A percentile compares a stretch with the other conserved stretches of the same genome.
Evolutionary conservation across 179 eudicot species (phyloP).

Genomic region (Drosera spatulata): DNA sequence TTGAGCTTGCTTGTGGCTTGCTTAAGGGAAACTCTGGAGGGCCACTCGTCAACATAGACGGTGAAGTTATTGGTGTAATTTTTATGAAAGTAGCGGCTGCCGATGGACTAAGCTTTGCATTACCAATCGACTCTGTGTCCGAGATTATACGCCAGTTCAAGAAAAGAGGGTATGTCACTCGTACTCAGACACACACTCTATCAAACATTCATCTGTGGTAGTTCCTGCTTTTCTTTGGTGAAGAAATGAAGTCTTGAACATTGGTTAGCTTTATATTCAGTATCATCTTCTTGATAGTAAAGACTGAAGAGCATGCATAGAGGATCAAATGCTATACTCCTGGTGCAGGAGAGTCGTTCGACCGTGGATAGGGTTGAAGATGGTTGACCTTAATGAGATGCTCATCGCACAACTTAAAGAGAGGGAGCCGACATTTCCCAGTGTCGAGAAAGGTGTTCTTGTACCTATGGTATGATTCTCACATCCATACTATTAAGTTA

Average conservation of each 20-base stretch:
- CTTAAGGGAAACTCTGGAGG: conserved; percentile 95
- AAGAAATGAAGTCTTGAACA: too few species aligned
- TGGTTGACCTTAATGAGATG: conserved; percentile 92
- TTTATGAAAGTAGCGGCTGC: conserved; percentile 75
- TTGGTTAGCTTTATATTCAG: neutral
- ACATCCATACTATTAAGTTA: too few species aligned
- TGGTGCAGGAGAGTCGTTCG: conserved; percentile 84
- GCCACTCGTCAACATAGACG: conserved; percentile 89
- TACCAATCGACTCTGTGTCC: conserved; percentile 76
- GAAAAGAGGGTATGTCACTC: conserved; percentile 85
- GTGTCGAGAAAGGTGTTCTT: conserved; percentile 62
- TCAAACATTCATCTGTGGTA: neutral
- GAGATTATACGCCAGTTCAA: conserved; percentile 79
- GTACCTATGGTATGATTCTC: conserved; percentile 66
- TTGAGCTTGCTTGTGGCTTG: neutral
- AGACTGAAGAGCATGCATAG: too few species aligned
- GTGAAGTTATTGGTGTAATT: conserved; percentile 86
- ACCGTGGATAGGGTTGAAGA: conserved; percentile 93
- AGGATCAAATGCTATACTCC: neutral
- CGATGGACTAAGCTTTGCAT: conserved; percentile 85
- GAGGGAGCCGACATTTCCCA: conserved; percentile 63
- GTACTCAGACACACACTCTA: neutral
- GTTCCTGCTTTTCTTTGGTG: neutral
- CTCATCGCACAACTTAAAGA: conserved; percentile 83
- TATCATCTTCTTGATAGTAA: too few species aligned